Evolutionary conservation across 345 rosid genomes (phyloP).

Genomic region (Lenwebbia sp.): DNA sequence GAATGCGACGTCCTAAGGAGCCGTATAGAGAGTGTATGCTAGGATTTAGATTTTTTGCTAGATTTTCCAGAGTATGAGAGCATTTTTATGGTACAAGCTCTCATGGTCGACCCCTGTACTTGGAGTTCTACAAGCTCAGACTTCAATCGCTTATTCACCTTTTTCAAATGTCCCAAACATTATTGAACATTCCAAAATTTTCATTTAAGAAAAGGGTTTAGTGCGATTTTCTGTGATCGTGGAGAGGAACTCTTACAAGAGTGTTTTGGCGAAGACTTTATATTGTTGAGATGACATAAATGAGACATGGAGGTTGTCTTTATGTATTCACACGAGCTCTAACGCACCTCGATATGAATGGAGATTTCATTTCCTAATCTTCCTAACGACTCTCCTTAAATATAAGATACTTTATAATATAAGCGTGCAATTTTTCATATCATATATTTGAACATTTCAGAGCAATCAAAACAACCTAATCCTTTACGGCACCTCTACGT

Average conservation of each 20-base stretch:
- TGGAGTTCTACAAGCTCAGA: not conserved
- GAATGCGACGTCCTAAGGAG: not conserved
- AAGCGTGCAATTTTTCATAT: not conserved
- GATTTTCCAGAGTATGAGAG: not conserved
- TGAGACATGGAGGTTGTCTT: not conserved
- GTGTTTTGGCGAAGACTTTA: too few relatives aligned
- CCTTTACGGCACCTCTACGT: not conserved
- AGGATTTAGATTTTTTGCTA: not conserved
- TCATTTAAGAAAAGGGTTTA: not conserved
- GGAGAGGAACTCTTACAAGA: not conserved
- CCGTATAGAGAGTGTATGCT: fast-evolving
- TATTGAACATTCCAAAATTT: not conserved
- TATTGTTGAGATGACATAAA: not conserved
- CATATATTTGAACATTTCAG: not conserved
- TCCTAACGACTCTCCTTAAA: not conserved
- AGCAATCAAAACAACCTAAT: not conserved
- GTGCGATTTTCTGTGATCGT: not conserved
- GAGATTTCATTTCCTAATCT: not conserved
- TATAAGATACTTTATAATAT: not conserved
- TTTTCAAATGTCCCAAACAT: not conserved
- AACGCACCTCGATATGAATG: fast-evolving
- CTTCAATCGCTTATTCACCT: not conserved
- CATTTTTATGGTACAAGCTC: not conserved
- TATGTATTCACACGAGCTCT: not conserved
- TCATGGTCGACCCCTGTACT: not conserved